These are phyloP conservation scores for Clarireedia paspali DNA, from an alignment of 2,329 filamentous ascomycete species.

Conservation along the genomic window DNA sequence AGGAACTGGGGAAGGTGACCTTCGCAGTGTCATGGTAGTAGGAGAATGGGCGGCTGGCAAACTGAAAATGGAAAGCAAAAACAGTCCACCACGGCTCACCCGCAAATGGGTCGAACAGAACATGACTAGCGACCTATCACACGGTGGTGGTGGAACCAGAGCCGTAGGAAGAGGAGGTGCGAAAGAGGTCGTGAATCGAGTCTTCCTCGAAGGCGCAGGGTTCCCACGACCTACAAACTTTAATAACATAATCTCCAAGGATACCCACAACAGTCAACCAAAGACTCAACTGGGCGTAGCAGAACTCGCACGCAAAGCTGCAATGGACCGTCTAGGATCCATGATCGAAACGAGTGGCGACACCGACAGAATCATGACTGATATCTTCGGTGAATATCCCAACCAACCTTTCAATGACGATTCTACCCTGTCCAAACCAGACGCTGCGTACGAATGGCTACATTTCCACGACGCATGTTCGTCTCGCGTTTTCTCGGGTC, in stretches of 20 bases:
- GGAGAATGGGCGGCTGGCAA: conserved; percentile 79
- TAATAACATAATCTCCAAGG: conserved; percentile 17
- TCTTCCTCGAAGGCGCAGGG: conserved; percentile 72
- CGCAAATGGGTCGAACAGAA: conserved; percentile 71
- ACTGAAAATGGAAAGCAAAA: conserved; percentile 43
- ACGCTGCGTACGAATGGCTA: conserved; percentile 79
- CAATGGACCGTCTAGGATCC: conserved; percentile 63
- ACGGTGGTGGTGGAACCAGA: conserved; percentile 63
- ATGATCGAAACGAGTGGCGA: conserved; percentile 77
- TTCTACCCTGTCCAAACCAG: conserved; percentile 80
- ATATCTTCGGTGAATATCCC: conserved; percentile 83
- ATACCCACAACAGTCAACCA: conserved; percentile 32
- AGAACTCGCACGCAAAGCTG: conserved; percentile 63
- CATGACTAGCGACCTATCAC: conserved; percentile 57
- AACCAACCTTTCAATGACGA: conserved; percentile 90
- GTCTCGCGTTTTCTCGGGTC: conserved; percentile 67
- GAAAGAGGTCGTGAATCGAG: conserved; percentile 68
- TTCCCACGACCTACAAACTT: conserved; percentile 39
- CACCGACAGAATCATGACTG: conserved; percentile 67
- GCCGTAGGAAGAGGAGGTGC: conserved; percentile 64
- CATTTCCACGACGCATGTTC: conserved; percentile 85
- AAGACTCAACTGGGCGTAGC: conserved; percentile 59
- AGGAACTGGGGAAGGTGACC: conserved; percentile 61
- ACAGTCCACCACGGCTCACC: conserved; percentile 46
- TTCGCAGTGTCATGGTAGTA: conserved; percentile 78